phyloP scores from a whole-genome alignment of 257 asterid species.

The Echites panduratus region DNA sequence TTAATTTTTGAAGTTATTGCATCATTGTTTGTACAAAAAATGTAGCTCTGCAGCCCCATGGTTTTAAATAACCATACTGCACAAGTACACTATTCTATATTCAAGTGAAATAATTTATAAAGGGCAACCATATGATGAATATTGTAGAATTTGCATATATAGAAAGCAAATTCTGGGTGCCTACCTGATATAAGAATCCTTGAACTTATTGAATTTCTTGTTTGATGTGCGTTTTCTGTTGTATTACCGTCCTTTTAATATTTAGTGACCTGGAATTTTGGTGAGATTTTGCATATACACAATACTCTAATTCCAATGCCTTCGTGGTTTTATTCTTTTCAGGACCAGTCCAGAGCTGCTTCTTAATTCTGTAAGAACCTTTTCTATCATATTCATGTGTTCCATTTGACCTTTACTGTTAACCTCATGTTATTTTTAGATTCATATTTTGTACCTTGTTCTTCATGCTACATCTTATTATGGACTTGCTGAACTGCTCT shows the following conservation, averaged over 20 bases:
- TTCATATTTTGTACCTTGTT: not conserved
- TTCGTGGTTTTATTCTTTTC: slow-evolving; percentile 38
- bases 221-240: not conserved
- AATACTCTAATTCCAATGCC: not conserved
- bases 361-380: slow-evolving; percentile 81
- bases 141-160: too few species aligned
- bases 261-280: not conserved
- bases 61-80: too few species aligned
- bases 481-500: not conserved
- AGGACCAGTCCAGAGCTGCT: slow-evolving; percentile 98
- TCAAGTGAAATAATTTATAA: not conserved
- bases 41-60: not conserved
- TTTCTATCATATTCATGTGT: slow-evolving; percentile 4
- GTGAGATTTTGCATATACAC: not conserved
- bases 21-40: not conserved
- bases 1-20: not conserved
- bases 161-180: too few species aligned
- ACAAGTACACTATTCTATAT: not conserved
- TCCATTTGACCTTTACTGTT: not conserved
- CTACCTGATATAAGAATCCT: not conserved
- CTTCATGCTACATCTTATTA: not conserved
- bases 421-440: not conserved
- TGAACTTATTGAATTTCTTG: not conserved
- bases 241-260: not conserved
- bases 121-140: not conserved